A percentile compares a stretch with the other conserved stretches of the same genome.
phyloP scores from a whole-genome alignment of 83 land plant species.

The Picea abies region DNA sequence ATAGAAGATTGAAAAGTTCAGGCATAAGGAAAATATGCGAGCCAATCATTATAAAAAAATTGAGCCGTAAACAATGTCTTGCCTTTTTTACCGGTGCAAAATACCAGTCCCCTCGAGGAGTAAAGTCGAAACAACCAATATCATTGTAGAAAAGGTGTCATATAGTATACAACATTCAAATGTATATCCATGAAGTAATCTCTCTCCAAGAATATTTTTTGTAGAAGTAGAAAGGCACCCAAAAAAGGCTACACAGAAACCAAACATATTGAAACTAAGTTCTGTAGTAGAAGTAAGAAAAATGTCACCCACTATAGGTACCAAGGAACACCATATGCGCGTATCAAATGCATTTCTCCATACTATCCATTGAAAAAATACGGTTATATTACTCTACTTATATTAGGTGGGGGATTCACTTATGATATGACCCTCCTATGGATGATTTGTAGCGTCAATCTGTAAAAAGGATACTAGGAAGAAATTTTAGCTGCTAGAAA shows the following conservation, averaged over 20 bases:
- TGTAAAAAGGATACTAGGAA: background rate
- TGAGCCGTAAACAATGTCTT: too few species aligned
- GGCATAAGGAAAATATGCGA: too few species aligned
- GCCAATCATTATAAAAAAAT: too few species aligned
- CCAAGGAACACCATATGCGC: conserved; percentile 85
- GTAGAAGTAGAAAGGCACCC: conserved; percentile 97
- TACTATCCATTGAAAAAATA: conserved; percentile 90
- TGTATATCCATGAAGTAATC: too few species aligned
- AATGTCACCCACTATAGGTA: conserved; percentile 97
- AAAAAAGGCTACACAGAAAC: conserved; percentile 90
- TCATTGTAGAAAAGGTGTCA: too few species aligned
- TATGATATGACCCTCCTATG: background rate
- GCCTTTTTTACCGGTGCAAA: too few species aligned
- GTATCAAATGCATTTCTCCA: conserved; percentile 87
- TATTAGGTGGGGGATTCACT: too few species aligned
- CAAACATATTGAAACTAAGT: conserved; percentile 88
- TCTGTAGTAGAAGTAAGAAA: conserved; percentile 91
- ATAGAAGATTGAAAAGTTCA: too few species aligned
- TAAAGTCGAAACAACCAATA: too few species aligned
- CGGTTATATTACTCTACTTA: conserved; percentile 24
- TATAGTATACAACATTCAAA: too few species aligned
- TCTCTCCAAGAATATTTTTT: conserved; percentile 93
- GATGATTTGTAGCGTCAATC: background rate
- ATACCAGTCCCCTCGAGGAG: too few species aligned
- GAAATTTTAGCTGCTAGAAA: background rate